These are phyloP conservation scores for Eucalyptus lansdowneana DNA, from an alignment of 345 rosid genomes.

Conservation along the genomic window DNA sequence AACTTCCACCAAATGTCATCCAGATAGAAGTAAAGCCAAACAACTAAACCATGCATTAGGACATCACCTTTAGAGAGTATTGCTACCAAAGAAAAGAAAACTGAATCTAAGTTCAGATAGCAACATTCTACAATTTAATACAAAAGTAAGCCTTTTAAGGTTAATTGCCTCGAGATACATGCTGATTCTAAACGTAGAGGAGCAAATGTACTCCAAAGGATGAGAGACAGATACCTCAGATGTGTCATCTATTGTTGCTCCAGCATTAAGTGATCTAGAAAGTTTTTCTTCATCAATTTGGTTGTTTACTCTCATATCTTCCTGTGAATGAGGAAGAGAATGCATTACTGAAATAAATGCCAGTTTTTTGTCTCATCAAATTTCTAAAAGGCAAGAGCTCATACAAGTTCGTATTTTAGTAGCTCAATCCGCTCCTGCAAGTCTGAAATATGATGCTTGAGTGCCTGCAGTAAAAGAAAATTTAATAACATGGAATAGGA, in stretches of 20 bases:
- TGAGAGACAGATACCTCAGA: conserved; percentile 35
- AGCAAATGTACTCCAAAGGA: not conserved
- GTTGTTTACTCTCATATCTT: conserved; percentile 24
- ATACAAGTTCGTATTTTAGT: conserved; percentile 43
- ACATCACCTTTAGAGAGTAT: not conserved
- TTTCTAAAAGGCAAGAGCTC: not conserved
- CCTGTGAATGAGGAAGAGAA: conserved; percentile 18
- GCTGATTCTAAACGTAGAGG: not conserved
- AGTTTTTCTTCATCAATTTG: conserved; percentile 17
- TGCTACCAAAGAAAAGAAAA: not conserved
- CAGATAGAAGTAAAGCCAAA: not conserved
- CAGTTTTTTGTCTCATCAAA: not conserved
- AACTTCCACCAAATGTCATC: not conserved
- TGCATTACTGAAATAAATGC: not conserved
- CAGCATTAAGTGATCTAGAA: conserved; percentile 7
- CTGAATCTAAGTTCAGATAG: not conserved
- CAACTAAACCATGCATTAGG: not conserved
- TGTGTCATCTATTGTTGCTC: conserved; percentile 10
- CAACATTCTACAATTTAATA: not conserved
- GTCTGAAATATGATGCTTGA: conserved; percentile 63
- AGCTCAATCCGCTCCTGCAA: conserved; percentile 48
- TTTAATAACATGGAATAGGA: not conserved
- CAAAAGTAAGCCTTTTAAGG: not conserved
- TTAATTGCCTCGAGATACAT: not conserved
- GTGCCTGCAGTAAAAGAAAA: conserved; percentile 40